These are phyloP conservation scores for Leccinellum albellum DNA, from an alignment of 768 basidiomycete genomes.

Conservation along the genomic window DNA sequence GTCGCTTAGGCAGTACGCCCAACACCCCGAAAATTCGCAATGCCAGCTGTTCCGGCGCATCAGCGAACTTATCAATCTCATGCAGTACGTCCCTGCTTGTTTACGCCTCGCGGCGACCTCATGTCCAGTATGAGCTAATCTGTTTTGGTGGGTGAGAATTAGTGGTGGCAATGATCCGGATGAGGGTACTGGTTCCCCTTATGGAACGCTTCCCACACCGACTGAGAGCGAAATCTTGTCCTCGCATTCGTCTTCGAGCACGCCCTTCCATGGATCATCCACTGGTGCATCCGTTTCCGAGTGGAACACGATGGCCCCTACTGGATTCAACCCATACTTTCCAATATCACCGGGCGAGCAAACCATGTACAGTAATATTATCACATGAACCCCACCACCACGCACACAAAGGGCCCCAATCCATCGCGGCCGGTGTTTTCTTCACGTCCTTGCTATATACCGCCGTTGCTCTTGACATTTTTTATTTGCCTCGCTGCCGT, in stretches of 20 bases:
- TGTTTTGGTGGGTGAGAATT: constrained; percentile 27
- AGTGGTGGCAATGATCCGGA: constrained; percentile 53
- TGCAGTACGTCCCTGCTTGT: constrained; percentile 53
- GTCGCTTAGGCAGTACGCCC: constrained; percentile 57
- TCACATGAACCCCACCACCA: constrained; percentile 37
- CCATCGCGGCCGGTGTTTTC: not conserved
- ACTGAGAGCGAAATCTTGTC: constrained; percentile 59
- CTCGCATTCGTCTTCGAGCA: constrained; percentile 43
- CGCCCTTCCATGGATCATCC: constrained; percentile 38
- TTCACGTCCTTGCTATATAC: constrained; percentile 3
- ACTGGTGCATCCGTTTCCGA: constrained; percentile 54
- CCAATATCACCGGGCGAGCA: constrained; percentile 54
- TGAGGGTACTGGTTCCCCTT: constrained; percentile 45
- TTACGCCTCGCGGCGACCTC: constrained; percentile 33
- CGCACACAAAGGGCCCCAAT: not conserved
- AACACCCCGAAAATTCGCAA: constrained; percentile 49
- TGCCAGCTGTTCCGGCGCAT: constrained; percentile 60
- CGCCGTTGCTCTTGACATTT: constrained; percentile 12
- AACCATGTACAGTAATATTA: constrained; percentile 54
- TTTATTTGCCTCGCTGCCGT: constrained; percentile 24
- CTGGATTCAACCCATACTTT: constrained; percentile 69
- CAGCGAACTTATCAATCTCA: constrained; percentile 54
- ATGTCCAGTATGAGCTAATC: constrained; percentile 32
- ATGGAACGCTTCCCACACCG: constrained; percentile 54
- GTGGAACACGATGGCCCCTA: constrained; percentile 53